Conservation (phyloP, 306 rosid genomes). For the Gleditsia sinensis region DNA sequence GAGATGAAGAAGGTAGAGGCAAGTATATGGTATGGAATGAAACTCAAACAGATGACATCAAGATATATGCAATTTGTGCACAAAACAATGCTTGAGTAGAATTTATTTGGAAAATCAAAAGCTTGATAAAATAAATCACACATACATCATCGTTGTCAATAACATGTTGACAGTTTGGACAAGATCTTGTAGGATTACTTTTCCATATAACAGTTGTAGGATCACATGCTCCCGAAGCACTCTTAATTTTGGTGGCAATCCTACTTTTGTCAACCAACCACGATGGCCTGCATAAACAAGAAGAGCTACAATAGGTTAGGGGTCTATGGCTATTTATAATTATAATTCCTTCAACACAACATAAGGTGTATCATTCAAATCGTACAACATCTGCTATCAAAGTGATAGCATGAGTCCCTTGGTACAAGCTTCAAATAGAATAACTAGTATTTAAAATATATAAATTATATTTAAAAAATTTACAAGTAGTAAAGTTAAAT, state of each 20-base stretch:
- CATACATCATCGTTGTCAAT: conserved; percentile 88
- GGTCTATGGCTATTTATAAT: too few relatives aligned
- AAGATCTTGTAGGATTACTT: conserved; percentile 77
- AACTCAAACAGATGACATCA: not conserved
- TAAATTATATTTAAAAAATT: not conserved
- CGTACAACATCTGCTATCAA: not conserved
- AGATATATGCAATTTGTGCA: not conserved
- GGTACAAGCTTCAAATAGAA: not conserved
- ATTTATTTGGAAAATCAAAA: conserved; percentile 14
- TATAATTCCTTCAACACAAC: not conserved
- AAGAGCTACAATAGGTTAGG: conserved; percentile 12
- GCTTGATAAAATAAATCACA: not conserved
- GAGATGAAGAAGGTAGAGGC: not conserved
- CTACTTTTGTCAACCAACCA: conserved; percentile 84
- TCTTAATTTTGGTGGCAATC: conserved; percentile 86
- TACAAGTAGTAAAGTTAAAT: not conserved
- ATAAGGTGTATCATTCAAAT: not conserved
- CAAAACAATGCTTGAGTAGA: not conserved
- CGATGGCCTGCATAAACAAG: conserved; percentile 58
- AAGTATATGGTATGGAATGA: not conserved
- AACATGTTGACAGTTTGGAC: conserved; percentile 71
- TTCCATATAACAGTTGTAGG: conserved; percentile 58
- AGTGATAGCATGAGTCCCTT: not conserved
- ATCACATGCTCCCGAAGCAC: conserved; percentile 62
- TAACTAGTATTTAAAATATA: not conserved